phyloP scores from a whole-genome alignment of 768 basidiomycete species.

The Rhodotorula kratochvilovae region DNA sequence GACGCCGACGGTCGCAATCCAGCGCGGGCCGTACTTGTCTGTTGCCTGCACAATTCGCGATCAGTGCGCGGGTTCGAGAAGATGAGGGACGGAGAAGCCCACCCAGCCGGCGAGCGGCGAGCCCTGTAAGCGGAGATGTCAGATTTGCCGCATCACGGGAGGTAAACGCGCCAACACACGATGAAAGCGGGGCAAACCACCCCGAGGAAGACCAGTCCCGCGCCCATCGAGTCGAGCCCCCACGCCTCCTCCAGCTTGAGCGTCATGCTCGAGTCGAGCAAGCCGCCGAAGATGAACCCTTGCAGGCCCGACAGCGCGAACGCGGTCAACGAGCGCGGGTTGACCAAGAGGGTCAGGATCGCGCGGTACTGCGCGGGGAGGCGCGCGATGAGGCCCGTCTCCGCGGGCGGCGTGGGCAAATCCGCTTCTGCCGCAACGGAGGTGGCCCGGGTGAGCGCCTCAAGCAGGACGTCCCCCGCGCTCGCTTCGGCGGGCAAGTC shows the following conservation, averaged over 20 bases:
- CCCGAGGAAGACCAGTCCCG: slow-evolving; percentile 28
- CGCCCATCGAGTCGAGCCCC: slow-evolving; percentile 10
- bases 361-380: neutral
- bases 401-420: too few relatives aligned
- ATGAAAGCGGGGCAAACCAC: slow-evolving; percentile 24
- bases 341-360: neutral
- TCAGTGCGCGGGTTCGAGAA: neutral
- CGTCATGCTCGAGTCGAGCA: slow-evolving; percentile 27
- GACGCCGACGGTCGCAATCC: slow-evolving; percentile 15
- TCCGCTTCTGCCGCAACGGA: neutral
- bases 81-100: neutral
- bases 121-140: neutral
- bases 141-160: too few relatives aligned
- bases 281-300: slow-evolving; percentile 20
- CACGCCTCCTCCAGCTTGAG: slow-evolving; percentile 22
- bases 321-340: slow-evolving; percentile 8
- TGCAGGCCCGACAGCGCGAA: slow-evolving; percentile 1
- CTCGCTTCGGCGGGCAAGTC: neutral
- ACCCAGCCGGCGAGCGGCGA: slow-evolving; percentile 13
- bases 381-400: neutral
- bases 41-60: neutral
- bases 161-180: slow-evolving; percentile 10
- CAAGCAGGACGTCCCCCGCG: neutral
- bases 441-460: neutral
- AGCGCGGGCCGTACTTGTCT: slow-evolving; percentile 27